Base-by-base conservation (phyloP, 306 rosid species). In the Rosa lucieae region DNA sequence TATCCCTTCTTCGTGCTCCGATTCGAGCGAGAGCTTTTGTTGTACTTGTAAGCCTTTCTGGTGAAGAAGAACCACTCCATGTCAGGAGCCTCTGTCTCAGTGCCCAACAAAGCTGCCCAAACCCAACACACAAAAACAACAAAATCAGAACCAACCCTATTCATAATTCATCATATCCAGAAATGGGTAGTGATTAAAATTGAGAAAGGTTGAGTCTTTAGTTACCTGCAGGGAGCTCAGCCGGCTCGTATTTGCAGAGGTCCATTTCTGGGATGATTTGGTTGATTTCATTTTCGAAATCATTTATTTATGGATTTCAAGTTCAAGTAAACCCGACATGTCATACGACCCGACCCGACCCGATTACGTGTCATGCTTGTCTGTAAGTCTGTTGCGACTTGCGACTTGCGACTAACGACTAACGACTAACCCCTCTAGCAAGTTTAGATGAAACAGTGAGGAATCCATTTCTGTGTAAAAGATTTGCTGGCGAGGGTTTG, bases 1-100 rank as follows among this genome's bases (percentile, higher is more conserved):
- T 0, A 92, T 1, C 98, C 98, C 7, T 2, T 0, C 6, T 6
- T 3, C 0, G 97, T 92, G 71, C 80, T 12, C 84, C 98, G 84
- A 44, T 88, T 85, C 1, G 46, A 1, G 40, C 89, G 79, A n/a
- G 5, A 51, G 15, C 92, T 86, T 0, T 81, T 87, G 3, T 78
- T 20, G 73, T 84, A 72, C 85, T 85, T 91, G 67, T 42, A 87
- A 26, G 77, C 84, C 1, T 47, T 77, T 5, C 66, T 80, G 78
- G 71, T 70, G 74, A 93, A 84, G 86, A 91, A 93, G 79, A 80
- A 90, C 98, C 92, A 90, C 42, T 86, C 82, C 17, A 21, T 75
- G 14, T 87, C 91, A 0, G 90, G 17, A 9, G 37, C 35, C 35
- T 70, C 40, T 21, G 74, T 44, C 5, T 10, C 40, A 43, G n/a